Base-by-base conservation (phyloP, 1,284 basidiomycete genomes). In the Marasmius oreades region DNA sequence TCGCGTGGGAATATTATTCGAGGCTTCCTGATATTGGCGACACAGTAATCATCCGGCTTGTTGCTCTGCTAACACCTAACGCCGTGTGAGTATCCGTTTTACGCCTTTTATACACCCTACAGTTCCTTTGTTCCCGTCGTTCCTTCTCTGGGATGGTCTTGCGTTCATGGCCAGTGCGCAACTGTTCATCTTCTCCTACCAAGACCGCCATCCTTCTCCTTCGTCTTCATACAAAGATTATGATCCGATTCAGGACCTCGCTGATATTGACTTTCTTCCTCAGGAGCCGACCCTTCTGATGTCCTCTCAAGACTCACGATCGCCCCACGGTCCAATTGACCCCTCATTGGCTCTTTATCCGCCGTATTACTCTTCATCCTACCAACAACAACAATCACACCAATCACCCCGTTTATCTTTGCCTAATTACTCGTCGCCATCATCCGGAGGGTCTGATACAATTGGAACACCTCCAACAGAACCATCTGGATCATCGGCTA, bases 371-470 rank as follows among this genome's bases (percentile, higher is more conserved):
- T 69, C 69, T 44, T 66, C 66, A 61, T 78, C 47, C 5, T 50
- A 74, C 55, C 72, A 69, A 39, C 73, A 71, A 44, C 72, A 69
- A 39, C 73, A 71, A 44, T n/a, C n/a, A n/a, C 75, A 75, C 44
- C 64, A 66, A 55, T 67, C 66, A 18, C 73, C 76, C 23, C 57
- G 63, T 63, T 70, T 81, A 42, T 66, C 77, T 6, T 64, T 79
- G 20, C 73, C 72, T 16, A 77, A 69, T 62, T 78, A 82, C 57
- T 79, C 81, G 5, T 85, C 82, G 0, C 83, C 89, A n/a, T 89
- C 88, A 6, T 88, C 86, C 0, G 84, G 86, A 64, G 86, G 80
- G 61, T 90, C 88, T 5, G 88, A 90, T 64, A 79, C 85, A 18
- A 77, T 88, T 58, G 85, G 84, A 39, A 88, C 87, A 4, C 86